Conservation (phyloP, 441 rosid genomes). For the Arabidopsis hybrid region DNA sequence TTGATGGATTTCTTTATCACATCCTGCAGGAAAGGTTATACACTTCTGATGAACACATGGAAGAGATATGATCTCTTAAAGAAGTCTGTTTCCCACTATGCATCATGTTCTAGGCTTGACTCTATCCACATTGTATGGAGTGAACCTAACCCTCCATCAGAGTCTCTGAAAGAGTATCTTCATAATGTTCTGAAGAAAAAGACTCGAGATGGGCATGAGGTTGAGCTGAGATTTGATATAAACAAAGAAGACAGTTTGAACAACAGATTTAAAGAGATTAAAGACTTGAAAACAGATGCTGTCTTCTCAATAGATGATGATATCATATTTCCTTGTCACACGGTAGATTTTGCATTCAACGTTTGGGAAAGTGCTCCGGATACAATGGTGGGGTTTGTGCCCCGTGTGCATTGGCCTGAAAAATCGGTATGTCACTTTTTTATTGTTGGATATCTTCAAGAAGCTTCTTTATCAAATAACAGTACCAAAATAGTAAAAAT, state of each 20-base stretch:
- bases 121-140: conserved; percentile 96
- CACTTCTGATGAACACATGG: conserved; percentile 95
- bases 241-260: conserved; percentile 92
- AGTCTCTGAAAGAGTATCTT: conserved; percentile 61
- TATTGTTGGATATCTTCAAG: not conserved
- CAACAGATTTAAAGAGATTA: conserved; percentile 84
- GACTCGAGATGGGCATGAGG: conserved; percentile 53
- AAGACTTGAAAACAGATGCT: conserved; percentile 78
- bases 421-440: conserved; percentile 52
- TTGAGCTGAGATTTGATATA: conserved; percentile 72
- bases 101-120: conserved; percentile 72
- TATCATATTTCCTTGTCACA: conserved; percentile 83
- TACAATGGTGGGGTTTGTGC: conserved; percentile 91
- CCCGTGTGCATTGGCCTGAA: conserved; percentile 82
- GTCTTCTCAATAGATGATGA: conserved; percentile 93
- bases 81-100: conserved; percentile 83
- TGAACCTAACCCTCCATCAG: conserved; percentile 90
- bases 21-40: conserved; percentile 71
- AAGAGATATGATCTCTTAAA: conserved; percentile 89
- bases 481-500: conserved; percentile 13
- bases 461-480: not conserved
- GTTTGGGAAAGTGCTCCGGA: conserved; percentile 93
- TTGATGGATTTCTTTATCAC: not conserved
- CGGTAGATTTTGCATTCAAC: conserved; percentile 81
- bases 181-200: conserved; percentile 53